These are phyloP conservation scores for Aspergillus japonicus DNA, from an alignment of 2,329 filamentous ascomycete genomes.

Conservation along the genomic window DNA sequence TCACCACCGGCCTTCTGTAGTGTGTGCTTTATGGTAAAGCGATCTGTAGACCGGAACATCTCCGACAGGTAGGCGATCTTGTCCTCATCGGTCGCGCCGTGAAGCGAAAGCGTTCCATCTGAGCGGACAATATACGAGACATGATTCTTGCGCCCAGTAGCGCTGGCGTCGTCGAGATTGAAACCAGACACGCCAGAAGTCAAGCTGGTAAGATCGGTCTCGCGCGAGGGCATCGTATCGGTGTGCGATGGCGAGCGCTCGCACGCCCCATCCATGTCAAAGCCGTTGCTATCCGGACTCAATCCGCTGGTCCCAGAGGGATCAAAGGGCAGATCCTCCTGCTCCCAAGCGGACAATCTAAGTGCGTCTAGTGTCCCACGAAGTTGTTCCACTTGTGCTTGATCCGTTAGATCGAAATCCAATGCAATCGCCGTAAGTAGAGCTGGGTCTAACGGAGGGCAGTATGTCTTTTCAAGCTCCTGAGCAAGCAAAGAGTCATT, in stretches of 20 bases:
- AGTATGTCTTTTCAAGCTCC: slow-evolving; percentile 65
- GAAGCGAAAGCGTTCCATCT: slow-evolving; percentile 29
- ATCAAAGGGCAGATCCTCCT: slow-evolving; percentile 66
- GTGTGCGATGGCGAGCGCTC: slow-evolving; percentile 31
- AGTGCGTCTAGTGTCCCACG: slow-evolving; percentile 63
- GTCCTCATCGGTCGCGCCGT: slow-evolving; percentile 48
- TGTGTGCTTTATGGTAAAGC: slow-evolving; percentile 63
- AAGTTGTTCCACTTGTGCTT: slow-evolving; percentile 54
- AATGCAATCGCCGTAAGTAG: slow-evolving; percentile 72
- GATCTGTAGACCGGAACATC: slow-evolving; percentile 70
- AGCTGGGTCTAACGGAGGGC: slow-evolving; percentile 72
- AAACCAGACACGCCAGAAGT: slow-evolving; percentile 47
- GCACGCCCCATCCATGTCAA: slow-evolving; percentile 25
- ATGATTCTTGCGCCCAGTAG: slow-evolving; percentile 10
- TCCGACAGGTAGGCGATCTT: slow-evolving; percentile 64
- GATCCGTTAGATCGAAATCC: slow-evolving; percentile 66
- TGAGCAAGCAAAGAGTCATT: slow-evolving; percentile 12
- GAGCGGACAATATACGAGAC: slow-evolving; percentile 27
- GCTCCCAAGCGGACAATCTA: slow-evolving; percentile 69
- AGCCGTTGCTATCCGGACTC: slow-evolving; percentile 22
- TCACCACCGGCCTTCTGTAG: slow-evolving; percentile 68
- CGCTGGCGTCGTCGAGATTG: slow-evolving; percentile 26
- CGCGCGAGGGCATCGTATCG: slow-evolving; percentile 41
- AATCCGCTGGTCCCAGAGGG: slow-evolving; percentile 66
- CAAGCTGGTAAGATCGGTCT: slow-evolving; percentile 52